Evolutionary conservation across 139 green algal genomes (phyloP).

Genomic region (Medakamo hakoo): DNA sequence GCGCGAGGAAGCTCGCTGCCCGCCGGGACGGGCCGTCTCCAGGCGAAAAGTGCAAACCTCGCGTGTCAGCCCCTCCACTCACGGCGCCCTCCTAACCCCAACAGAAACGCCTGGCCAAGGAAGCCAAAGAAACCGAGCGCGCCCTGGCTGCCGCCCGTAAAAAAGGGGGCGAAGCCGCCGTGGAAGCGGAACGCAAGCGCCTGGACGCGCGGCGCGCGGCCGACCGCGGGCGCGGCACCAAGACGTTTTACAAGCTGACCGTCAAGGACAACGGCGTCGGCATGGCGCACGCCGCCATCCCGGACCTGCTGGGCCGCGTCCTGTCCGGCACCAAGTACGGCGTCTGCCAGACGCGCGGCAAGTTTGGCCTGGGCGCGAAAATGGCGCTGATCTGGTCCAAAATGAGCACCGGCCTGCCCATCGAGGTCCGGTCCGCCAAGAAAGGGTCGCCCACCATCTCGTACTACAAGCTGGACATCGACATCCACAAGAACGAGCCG

Average conservation of each 20-base stretch:
- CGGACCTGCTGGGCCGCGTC: slow-evolving; percentile 84
- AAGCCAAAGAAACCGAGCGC: slow-evolving; percentile 56
- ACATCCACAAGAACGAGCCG: slow-evolving; percentile 91
- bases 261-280: slow-evolving; percentile 83
- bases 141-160: too few species aligned
- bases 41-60: too few species aligned
- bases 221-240: slow-evolving; percentile 16
- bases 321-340: slow-evolving; percentile 91
- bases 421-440: slow-evolving; percentile 57
- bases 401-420: slow-evolving; percentile 87
- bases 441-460: slow-evolving; percentile 27
- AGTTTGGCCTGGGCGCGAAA: slow-evolving; percentile 95
- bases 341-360: slow-evolving; percentile 84
- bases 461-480: slow-evolving; percentile 85
- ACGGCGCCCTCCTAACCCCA: neutral
- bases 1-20: too few species aligned
- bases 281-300: slow-evolving; percentile 89
- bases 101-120: slow-evolving; percentile 67
- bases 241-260: slow-evolving; percentile 55
- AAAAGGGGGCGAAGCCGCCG: neutral
- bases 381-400: slow-evolving; percentile 95
- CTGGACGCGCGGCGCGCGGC: slow-evolving; percentile 18
- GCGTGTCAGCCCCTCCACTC: too few species aligned
- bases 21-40: too few species aligned
- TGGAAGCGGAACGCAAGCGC: slow-evolving; percentile 28